Conservation (phyloP, 2,329 filamentous ascomycete genomes). For the Cryphonectria nitschkei region DNA sequence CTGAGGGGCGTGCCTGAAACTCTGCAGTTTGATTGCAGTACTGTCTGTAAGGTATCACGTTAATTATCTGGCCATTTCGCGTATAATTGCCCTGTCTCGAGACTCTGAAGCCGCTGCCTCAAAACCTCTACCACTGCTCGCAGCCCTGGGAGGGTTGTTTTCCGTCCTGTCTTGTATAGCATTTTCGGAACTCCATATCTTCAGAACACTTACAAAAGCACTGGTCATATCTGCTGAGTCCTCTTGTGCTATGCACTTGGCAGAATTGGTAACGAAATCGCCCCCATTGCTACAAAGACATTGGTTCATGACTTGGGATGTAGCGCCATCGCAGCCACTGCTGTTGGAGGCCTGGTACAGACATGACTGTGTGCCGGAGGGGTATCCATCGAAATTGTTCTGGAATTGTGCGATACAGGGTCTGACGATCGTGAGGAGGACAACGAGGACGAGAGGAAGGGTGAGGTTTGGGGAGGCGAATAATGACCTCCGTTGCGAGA, state of each 20-base stretch:
- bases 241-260: conserved; percentile 48
- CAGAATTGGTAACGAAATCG: conserved; percentile 52
- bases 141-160: not conserved
- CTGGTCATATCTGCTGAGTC: conserved; percentile 43
- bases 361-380: conserved; percentile 46
- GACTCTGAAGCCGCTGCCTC: not conserved
- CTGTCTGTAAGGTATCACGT: conserved; percentile 35
- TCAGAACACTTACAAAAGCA: conserved; percentile 39
- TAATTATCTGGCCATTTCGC: not conserved
- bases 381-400: conserved; percentile 51
- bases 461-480: conserved; percentile 25
- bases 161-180: not conserved
- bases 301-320: conserved; percentile 46
- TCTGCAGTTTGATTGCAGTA: conserved; percentile 48
- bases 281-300: conserved; percentile 56
- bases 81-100: not conserved
- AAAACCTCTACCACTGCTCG: not conserved
- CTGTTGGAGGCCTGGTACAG: conserved; percentile 45
- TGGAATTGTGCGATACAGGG: conserved; percentile 34
- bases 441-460: conserved; percentile 35
- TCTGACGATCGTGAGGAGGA: conserved; percentile 33
- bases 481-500: conserved; percentile 2
- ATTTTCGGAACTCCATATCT: not conserved
- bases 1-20: conserved; percentile 48
- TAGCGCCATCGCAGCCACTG: conserved; percentile 47